Evolutionary conservation across 2,329 filamentous ascomycete genomes (phyloP), one percentile per base, ranked within the genome.

Genomic region (Clarireedia sp.): DNA sequence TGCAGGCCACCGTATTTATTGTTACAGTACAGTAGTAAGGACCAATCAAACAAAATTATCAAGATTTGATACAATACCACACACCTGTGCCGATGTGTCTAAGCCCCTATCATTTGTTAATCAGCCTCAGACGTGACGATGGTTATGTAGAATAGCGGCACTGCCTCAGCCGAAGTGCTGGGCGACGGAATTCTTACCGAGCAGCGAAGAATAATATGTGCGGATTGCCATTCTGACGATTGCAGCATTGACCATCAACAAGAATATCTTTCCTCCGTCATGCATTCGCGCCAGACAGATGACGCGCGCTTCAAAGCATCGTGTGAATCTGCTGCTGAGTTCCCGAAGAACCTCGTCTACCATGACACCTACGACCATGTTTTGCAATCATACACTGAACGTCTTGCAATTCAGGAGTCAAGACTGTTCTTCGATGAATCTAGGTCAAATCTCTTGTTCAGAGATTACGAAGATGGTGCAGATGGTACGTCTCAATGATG

Each of bases 401-500:
- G 56, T 5, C 56, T 60, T 23, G 45, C 58, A 44, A 36, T 50
- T 17, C 41, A 47, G 24, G 58, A 56, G 38, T 21, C 19, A 8
- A 19, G 36, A 12, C 36, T 60, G 10, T 60, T 60, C 26, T 50
- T 29, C n/a, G 37, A 26, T 26, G 49, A 58, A 16, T n/a, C 17
- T 3, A 51, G 53, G 36, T 52, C 43, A 3, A 43, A 41, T 47
- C 26, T 60, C 6, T 26, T 38, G 23, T 38, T 60, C n/a, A 55
- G 48, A 44, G 59, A 64, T 19, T 63, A 58, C 48, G 57, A 62
- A 23, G 59, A 61, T 26, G 12, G 48, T 17, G 47, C 26, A 21
- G 49, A 56, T 51, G 46, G 58, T 58, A 33, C 14, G 52, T 16
- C 37, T 40, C 1, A 12, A 16, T 40, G 12, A 6, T 40, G 37